phyloP scores from a whole-genome alignment of 78 protist genomes.

The Tieghemostelium lacteum region DNA sequence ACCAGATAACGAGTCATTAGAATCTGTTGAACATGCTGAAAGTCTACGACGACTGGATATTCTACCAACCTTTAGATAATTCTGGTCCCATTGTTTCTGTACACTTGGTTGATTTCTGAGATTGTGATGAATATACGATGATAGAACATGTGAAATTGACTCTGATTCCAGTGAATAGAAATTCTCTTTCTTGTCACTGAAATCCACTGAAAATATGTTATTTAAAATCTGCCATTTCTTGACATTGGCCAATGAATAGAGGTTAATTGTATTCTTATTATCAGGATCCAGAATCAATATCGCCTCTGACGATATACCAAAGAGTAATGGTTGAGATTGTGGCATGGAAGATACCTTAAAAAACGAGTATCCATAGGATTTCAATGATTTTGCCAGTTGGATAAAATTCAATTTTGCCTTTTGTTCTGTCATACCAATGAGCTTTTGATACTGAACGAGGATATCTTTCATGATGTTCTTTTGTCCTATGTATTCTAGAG shows the following conservation, averaged over 20 bases:
- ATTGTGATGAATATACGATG: conserved; percentile 58
- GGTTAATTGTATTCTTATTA: conserved; percentile 14
- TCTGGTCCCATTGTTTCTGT: conserved; percentile 68
- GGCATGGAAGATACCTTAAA: conserved; percentile 28
- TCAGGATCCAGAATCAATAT: conserved; percentile 32
- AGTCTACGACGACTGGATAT: conserved; percentile 14
- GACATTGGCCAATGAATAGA: conserved; percentile 40
- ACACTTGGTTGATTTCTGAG: conserved; percentile 30
- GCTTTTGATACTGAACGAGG: conserved; percentile 32
- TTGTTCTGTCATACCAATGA: conserved; percentile 70
- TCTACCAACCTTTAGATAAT: conserved; percentile 39
- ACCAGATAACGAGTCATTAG: not conserved
- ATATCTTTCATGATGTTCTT: conserved; percentile 35
- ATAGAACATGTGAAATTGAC: conserved; percentile 67
- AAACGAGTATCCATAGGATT: conserved; percentile 77
- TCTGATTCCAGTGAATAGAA: conserved; percentile 49
- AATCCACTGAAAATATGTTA: conserved; percentile 48
- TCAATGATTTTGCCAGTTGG: conserved; percentile 73
- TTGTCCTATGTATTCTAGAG: conserved; percentile 38
- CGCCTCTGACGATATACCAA: conserved; percentile 75
- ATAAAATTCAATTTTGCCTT: conserved; percentile 73
- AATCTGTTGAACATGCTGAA: conserved; percentile 38
- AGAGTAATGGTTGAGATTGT: conserved; percentile 9
- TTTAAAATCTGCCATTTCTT: conserved; percentile 68
- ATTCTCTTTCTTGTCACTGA: conserved; percentile 6